Base-by-base conservation (phyloP, 116 monocot genomes). In the Dioscorea cayenensis region DNA sequence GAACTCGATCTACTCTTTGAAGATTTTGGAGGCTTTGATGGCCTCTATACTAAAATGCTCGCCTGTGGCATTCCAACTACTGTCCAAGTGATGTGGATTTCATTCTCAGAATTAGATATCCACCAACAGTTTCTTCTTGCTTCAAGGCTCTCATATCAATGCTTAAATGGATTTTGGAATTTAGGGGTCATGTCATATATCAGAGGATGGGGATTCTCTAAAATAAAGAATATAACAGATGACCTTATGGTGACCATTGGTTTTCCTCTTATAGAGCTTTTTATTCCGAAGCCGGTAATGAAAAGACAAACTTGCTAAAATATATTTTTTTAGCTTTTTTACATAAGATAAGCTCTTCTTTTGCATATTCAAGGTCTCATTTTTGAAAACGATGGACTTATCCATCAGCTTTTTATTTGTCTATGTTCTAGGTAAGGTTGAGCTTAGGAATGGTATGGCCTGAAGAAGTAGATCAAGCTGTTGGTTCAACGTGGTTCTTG, bases 61-160 rank as follows among this genome's bases (percentile, higher is more conserved):
- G 84, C 93, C 67, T 93, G 87, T 83, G 93, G 93, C 0, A 63
- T 82, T 83, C 93, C 89, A 60, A 93, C 93, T 19, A 10, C 79
- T 77, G 93, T 93, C 49, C 89, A 93, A 16, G 82, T 93, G 51
- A 93, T 93, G 93, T 86, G 86, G 89, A 93, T 93, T 67, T 87
- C 93, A 58, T 83, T 93, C 7, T 84, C 85, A 14, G 93, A 93
- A 32, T 77, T 93, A 76, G 79, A 83, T 81, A 74, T 87, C 5
- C 72, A 28, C 37, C 83, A 87, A 72, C 93, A 93, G 73, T 71
- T 89, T 74, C 66, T 79, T 25, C 69, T 93, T 66, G 63, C 71
- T 43, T 49, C 59, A 37, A 83, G 65, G 28, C 28, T 89, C 19
- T 68, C 76, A 70, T 81, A 77, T 74, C 78, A 81, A 64, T 78